Evolutionary conservation across 2,329 filamentous ascomycete genomes (phyloP), one percentile per base, ranked within the genome.

Genomic region (Claviceps spartinae): DNA sequence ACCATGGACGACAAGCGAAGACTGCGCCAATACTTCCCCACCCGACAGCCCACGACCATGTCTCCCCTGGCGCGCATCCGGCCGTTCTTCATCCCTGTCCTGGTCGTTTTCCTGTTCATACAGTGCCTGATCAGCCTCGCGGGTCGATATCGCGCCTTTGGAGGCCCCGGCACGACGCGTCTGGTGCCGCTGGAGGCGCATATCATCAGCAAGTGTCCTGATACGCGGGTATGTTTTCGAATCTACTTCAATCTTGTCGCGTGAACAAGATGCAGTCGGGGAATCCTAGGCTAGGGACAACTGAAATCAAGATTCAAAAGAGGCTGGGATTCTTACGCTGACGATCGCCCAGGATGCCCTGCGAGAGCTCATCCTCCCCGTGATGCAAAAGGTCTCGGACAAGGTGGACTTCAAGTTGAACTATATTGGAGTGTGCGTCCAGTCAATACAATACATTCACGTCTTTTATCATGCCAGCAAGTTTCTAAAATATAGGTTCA

Each of bases 191-290:
- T 98, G 2, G 93, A 98, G 66, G 87, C 88, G 52, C 91, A 97
- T 67, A 93, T 97, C 60, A 98, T 97, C 84, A 87, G 83, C 70
- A 96, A 97, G 75, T 98, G 93, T 62, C 90, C 91, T 0, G 93
- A 98, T 68, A 89, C 93, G 2, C 78, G 76, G 66, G 77, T 79
- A 62, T 11, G 69, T 55, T 30, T 34, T 11, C 4, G 30, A 34
- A 34, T 34, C 30, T 11, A 34, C 30, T 11, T 34, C 30, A 11
- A 13, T 6, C 16, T 22, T 41, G 36, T 4, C 16, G 30, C 7
- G 4, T 4, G 2, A 8, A 47, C 11, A 47, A 18, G 16, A 13
- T 14, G 30, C 9, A 30, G 14, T 7, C 3, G 9, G 18, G 7
- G 38, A 41, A 41, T 18, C 1, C 30, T 34, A 34, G 30, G 30